phyloP scores from a whole-genome alignment of 306 rosid species.

The Arachis stenosperma region DNA sequence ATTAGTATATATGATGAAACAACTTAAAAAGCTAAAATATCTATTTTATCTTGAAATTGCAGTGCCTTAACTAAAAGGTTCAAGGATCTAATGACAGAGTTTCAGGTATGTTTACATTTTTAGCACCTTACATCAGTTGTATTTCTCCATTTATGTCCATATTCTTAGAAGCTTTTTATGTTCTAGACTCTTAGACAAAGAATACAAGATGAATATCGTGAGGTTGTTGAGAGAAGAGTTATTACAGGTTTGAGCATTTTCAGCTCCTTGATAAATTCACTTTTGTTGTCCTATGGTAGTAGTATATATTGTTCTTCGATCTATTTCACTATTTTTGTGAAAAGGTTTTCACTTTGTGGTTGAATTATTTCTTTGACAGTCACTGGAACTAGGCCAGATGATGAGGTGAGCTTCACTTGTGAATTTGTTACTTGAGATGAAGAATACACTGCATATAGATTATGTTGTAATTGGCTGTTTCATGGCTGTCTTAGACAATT shows the following conservation, averaged over 20 bases:
- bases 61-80: conserved; percentile 84
- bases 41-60: conserved; percentile 43
- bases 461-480: conserved; percentile 43
- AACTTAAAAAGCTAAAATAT: conserved; percentile 32
- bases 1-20: conserved; percentile 21
- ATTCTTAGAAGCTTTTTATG: conserved; percentile 37
- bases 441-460: conserved; percentile 19
- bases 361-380: conserved; percentile 57
- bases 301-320: background rate
- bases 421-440: conserved; percentile 32
- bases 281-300: conserved; percentile 13
- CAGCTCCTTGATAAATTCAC: conserved; percentile 27
- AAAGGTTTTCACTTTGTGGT: conserved; percentile 37
- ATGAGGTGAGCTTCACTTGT: conserved; percentile 68
- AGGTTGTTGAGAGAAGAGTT: conserved; percentile 98
- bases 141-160: conserved; percentile 25
- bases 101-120: conserved; percentile 62
- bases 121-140: conserved; percentile 18
- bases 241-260: conserved; percentile 77
- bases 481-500: conserved; percentile 62
- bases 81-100: conserved; percentile 87
- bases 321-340: conserved; percentile 30
- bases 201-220: conserved; percentile 98
- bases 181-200: conserved; percentile 87
- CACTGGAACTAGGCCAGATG: conserved; percentile 94